These are phyloP conservation scores for Kwoniella heveanensis DNA, from an alignment of 768 basidiomycete species.

Conservation along the genomic window DNA sequence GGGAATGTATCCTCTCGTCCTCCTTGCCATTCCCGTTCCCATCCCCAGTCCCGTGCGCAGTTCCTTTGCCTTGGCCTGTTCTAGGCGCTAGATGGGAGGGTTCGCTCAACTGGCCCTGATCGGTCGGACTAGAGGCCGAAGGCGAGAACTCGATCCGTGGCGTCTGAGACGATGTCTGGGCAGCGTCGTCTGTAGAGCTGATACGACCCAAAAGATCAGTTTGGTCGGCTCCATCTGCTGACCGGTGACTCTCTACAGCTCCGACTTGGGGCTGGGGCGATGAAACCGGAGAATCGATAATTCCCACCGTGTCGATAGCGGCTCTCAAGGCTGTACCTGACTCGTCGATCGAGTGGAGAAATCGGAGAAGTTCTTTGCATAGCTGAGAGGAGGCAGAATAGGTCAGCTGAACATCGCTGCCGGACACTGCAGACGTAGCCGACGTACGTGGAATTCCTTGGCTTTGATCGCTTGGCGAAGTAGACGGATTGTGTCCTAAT, in stretches of 20 bases:
- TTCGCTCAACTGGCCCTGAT: background rate
- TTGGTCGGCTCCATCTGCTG: background rate
- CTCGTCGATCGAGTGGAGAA: constrained; percentile 89
- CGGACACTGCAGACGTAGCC: background rate
- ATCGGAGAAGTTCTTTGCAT: constrained; percentile 86
- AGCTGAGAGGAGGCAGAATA: constrained; percentile 58
- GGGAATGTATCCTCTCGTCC: constrained; percentile 20
- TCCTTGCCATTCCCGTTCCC: background rate
- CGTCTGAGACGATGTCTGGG: background rate
- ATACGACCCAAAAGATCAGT: background rate
- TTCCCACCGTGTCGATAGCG: constrained; percentile 36
- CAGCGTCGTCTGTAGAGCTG: background rate
- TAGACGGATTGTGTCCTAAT: constrained; percentile 75
- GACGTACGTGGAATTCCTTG: constrained; percentile 69
- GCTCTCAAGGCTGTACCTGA: constrained; percentile 60
- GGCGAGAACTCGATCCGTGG: background rate
- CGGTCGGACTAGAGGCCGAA: constrained; percentile 1
- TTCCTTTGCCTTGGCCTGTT: background rate
- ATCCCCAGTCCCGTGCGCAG: background rate
- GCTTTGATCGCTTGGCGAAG: constrained; percentile 72
- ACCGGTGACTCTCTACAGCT: too few species aligned
- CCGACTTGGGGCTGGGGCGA: background rate
- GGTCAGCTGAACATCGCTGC: background rate
- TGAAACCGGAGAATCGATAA: constrained; percentile 13
- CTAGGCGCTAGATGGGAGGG: too few species aligned